Conservation (phyloP, 352 stramenopile species). For the Pythium grandisporangium region DNA sequence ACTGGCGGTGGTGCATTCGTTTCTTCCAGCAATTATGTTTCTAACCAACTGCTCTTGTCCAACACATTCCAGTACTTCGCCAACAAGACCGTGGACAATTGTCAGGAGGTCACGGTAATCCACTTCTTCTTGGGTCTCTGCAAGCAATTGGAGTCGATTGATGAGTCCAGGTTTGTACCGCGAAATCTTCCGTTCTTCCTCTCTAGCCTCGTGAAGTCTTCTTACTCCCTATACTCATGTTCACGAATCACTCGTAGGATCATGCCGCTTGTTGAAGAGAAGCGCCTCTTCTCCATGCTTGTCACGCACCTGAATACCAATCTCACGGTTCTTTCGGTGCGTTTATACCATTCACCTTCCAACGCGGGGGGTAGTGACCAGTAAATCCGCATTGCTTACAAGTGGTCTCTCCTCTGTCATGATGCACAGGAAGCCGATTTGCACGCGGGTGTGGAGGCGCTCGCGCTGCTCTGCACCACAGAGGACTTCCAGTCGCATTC, state of each 20-base stretch:
- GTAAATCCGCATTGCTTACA: neutral
- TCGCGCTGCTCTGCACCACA: constrained; percentile 70
- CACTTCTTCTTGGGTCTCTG: constrained; percentile 80
- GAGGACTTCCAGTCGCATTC: constrained; percentile 79
- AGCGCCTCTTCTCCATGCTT: constrained; percentile 72
- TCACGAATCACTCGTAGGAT: constrained; percentile 51
- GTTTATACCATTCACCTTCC: constrained; percentile 1
- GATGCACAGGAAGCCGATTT: constrained; percentile 48
- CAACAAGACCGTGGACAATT: constrained; percentile 66
- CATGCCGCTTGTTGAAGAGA: constrained; percentile 79
- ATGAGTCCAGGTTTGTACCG: constrained; percentile 53
- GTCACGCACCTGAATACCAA: constrained; percentile 67
- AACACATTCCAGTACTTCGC: constrained; percentile 43
- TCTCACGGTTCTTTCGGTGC: constrained; percentile 19
- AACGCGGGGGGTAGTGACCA: too few species aligned
- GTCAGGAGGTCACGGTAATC: constrained; percentile 83
- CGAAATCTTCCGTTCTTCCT: neutral
- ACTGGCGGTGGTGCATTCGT: too few species aligned
- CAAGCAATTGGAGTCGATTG: constrained; percentile 77
- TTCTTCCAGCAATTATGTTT: too few species aligned
- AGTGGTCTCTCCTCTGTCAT: neutral
- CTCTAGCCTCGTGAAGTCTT: neutral
- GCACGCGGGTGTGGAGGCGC: constrained; percentile 43
- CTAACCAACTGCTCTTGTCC: too few species aligned
- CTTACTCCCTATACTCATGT: too few species aligned